A percentile compares a stretch with the other conserved stretches of the same genome.
Evolutionary conservation across 768 basidiomycete species (phyloP).

Genomic region (Lyophyllum shimeji): DNA sequence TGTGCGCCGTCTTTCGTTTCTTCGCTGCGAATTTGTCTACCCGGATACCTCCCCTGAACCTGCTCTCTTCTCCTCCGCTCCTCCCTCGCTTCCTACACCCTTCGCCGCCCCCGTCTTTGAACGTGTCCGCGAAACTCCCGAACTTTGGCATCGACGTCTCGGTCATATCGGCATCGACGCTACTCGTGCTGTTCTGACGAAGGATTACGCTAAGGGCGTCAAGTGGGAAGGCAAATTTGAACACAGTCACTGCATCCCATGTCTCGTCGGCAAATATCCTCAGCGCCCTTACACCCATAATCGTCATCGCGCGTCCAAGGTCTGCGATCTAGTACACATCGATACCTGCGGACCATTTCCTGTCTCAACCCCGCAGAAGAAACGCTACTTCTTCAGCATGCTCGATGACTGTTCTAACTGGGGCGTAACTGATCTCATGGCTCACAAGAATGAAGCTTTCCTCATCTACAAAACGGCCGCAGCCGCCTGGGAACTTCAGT

Average conservation of each 20-base stretch:
- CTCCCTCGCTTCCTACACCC: background rate
- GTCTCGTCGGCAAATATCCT: background rate
- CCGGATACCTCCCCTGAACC: background rate
- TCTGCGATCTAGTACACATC: background rate
- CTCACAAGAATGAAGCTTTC: too few relatives aligned
- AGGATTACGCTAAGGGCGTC: background rate
- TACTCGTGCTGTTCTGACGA: background rate
- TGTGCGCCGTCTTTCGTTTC: background rate
- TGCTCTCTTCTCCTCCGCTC: background rate
- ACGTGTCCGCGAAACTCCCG: background rate
- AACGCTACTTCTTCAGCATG: background rate
- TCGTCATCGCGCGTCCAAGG: background rate
- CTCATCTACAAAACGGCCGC: background rate
- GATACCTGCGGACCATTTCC: background rate
- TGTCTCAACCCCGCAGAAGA: background rate
- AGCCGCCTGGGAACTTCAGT: background rate
- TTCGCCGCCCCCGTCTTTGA: background rate
- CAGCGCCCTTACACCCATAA: background rate
- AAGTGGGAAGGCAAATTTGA: background rate
- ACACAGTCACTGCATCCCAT: background rate
- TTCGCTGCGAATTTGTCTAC: background rate
- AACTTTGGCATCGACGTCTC: background rate
- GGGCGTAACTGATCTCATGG: too few relatives aligned
- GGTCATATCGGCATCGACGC: background rate
- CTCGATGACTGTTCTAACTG: background rate